These are phyloP conservation scores for Gossypium turneri DNA, from an alignment of 345 rosid genomes.

Conservation along the genomic window DNA sequence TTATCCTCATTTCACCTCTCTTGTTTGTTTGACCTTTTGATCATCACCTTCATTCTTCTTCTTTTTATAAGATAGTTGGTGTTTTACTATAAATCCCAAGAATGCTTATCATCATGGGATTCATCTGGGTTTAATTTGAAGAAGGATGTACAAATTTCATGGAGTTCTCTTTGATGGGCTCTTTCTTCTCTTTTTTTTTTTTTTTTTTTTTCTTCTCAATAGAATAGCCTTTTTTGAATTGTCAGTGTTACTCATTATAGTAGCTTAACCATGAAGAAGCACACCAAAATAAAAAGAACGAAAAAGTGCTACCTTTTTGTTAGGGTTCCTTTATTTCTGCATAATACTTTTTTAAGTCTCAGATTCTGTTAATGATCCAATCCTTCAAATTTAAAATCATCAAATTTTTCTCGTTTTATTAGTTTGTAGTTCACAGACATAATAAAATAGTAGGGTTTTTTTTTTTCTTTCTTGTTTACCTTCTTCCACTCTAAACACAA, in stretches of 20 bases:
- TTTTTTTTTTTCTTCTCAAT: background rate
- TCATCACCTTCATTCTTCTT: constrained; percentile 27
- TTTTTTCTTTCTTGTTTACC: background rate
- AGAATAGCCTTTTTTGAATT: background rate
- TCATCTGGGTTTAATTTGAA: background rate
- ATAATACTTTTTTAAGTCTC: background rate
- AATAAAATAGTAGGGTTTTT: background rate
- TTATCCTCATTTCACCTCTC: background rate
- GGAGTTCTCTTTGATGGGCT: constrained; percentile 18
- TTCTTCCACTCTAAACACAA: background rate
- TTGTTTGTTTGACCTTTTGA: constrained; percentile 18
- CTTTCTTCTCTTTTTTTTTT: background rate
- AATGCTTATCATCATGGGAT: constrained; percentile 14
- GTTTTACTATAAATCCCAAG: constrained; percentile 10
- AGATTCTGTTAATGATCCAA: constrained; percentile 2
- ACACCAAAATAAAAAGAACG: background rate
- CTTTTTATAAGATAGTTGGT: constrained; percentile 22
- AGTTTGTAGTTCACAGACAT: background rate
- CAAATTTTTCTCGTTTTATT: background rate
- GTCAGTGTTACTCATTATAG: background rate
- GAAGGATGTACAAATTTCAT: constrained; percentile 39
- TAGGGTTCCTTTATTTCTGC: constrained; percentile 4
- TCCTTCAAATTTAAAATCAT: background rate
- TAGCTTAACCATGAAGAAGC: constrained; percentile 28
- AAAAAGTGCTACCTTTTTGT: constrained; percentile 2